Base-by-base conservation (phyloP, 108 stramenopile genomes). In the Asterionellopsis glacialis region DNA sequence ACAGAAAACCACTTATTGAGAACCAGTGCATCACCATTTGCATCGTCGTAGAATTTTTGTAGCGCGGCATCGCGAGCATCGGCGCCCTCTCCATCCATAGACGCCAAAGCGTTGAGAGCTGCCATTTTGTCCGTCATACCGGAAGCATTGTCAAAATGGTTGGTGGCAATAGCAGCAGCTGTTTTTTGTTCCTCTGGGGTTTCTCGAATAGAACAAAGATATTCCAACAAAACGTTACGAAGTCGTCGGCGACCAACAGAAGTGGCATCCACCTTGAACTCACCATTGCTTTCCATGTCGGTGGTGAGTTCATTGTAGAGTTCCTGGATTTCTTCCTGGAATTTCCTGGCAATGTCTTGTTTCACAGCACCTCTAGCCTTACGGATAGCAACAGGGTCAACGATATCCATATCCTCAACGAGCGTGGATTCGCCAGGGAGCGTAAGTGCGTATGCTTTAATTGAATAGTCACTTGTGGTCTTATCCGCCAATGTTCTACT, bases 71-170 rank as follows among this genome's bases (percentile, higher is more conserved):
- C 76, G 10, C 85, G 73, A 0, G 63, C 61, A 10, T 14, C 51
- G 1, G 60, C 67, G 16, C 73, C 86, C 56, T 82, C 77, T 26
- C 86, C 88, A 61, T 82, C 77, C 75, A 95, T 83, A 23, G 80
- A 78, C 7, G 80, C 79, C 50, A 98, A 74, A 43, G 64, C 54
- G 13, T 62, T 61, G 23, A 97, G 54, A n/a, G 91, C 96, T n/a
- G 94, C 90, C 49, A 94, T 62, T 55, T 83, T 80, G 56, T 98
- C 96, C 12, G 96, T 97, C 95, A 97, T 96, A 51, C 91, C 80
- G 14, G 62, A 75, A 15, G 96, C 89, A 14, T 61, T 59, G 43
- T 78, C 59, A 68, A 79, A 95, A 57, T 95, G 94, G 43, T 55
- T 55, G 51, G 57, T 82, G 13, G 85, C 83, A 41, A 82, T 57